Base-by-base conservation (phyloP, 1,284 basidiomycete species). In the Moniliella sp. region DNA sequence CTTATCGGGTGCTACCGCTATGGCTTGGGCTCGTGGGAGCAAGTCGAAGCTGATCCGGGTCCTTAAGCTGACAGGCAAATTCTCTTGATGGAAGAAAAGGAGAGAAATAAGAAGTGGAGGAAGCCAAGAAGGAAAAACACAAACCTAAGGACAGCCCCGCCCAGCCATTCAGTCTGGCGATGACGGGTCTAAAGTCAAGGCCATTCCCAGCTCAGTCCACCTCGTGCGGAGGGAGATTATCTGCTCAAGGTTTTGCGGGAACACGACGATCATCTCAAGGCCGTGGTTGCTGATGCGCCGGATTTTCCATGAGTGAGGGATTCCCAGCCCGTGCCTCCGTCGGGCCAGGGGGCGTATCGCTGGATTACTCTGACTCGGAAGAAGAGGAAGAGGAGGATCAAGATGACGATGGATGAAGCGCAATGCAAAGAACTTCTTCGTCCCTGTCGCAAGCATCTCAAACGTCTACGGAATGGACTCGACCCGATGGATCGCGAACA, bases 341-440 rank as follows among this genome's bases (percentile, higher is more conserved):
- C n/a, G n/a, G n/a, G n/a, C n/a, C n/a, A n/a, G n/a, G n/a, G n/a
- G n/a, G n/a, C n/a, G n/a, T n/a, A n/a, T n/a, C n/a, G n/a, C n/a
- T n/a, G n/a, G 18, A 18, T 17, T 18, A 28, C 16, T 27, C 16
- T 25, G 27, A 23, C 28, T 19, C 19, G 10, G 25, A 18, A 3
- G 18, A 7, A 88, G 82, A 3, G n/a, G n/a, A n/a, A n/a, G n/a
- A n/a, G n/a, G n/a, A n/a, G n/a, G n/a, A n/a, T n/a, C n/a, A n/a
- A n/a, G n/a, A n/a, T n/a, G n/a, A n/a, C n/a, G n/a, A 94, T 97
- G 86, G 88, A 94, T 55, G 91, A 97, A 62, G 70, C 67, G 17
- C 68, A 77, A n/a, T 91, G 88, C 29, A 99, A 99, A 64, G 86
- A 94, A 64, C 75, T 86, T 52, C 64, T 99, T 45, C 73, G 91